phyloP scores from a whole-genome alignment of 805 yeast genomes.

The Wickerhamomyces tratensis region DNA sequence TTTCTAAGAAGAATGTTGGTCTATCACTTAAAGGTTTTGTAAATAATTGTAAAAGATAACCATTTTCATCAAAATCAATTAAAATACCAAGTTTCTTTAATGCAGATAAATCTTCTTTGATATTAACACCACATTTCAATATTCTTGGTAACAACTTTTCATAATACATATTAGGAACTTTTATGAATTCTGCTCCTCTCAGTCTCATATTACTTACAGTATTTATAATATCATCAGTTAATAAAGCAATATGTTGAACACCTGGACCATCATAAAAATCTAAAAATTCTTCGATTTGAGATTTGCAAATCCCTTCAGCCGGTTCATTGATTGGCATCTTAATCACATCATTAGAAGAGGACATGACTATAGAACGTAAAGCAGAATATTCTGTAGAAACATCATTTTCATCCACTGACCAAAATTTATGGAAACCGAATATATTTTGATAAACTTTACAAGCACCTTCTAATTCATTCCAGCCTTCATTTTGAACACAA shows the following conservation, averaged over 20 bases:
- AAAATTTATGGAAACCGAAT: conserved; percentile 68
- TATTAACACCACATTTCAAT: conserved; percentile 27
- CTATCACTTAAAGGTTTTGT: conserved; percentile 69
- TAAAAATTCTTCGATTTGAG: conserved; percentile 78
- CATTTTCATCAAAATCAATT: conserved; percentile 68
- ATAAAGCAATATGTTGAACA: conserved; percentile 72
- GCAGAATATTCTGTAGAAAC: conserved; percentile 66
- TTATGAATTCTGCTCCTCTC: conserved; percentile 67
- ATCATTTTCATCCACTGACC: conserved; percentile 79
- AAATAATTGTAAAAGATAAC: conserved; percentile 75
- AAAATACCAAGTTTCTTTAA: conserved; percentile 48
- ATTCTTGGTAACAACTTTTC: conserved; percentile 36
- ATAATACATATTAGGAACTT: conserved; percentile 52
- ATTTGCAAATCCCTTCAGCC: conserved; percentile 50
- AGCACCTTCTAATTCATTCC: conserved; percentile 52
- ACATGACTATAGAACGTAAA: conserved; percentile 67
- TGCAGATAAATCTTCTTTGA: conserved; percentile 42
- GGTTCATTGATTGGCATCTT: conserved; percentile 88
- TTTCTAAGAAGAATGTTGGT: conserved; percentile 75
- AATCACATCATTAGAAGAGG: conserved; percentile 50
- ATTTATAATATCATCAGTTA: conserved; percentile 48
- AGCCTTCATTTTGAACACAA: conserved; percentile 69
- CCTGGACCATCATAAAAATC: conserved; percentile 76
- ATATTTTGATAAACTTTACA: conserved; percentile 51
- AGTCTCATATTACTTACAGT: conserved; percentile 42